Evolutionary conservation across 352 stramenopile species (phyloP).

Genomic region (Globisporangium spiculum): DNA sequence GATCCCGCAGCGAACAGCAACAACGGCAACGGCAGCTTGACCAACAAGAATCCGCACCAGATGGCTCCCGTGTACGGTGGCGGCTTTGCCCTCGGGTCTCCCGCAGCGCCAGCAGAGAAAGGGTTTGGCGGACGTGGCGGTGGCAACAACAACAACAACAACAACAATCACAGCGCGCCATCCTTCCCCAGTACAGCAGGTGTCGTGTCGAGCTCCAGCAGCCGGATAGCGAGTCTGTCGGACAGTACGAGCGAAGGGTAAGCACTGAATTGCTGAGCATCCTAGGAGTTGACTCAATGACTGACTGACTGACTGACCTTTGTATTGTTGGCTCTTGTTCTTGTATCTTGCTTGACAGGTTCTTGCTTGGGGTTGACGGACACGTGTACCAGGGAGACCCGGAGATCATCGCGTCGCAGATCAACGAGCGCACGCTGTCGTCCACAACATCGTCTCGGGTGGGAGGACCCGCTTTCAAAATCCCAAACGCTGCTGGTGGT

Average conservation of each 20-base stretch:
- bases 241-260: conserved; percentile 74
- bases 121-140: conserved; percentile 15
- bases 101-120: conserved; percentile 36
- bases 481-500: conserved; percentile 34
- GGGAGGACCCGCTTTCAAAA: conserved; percentile 31
- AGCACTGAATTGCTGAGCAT: background rate
- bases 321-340: conserved; percentile 2
- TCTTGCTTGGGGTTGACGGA: conserved; percentile 76
- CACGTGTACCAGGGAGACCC: conserved; percentile 80
- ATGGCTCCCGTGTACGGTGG: conserved; percentile 69
- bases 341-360: conserved; percentile 31
- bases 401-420: conserved; percentile 46
- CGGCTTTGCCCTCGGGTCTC: conserved; percentile 54
- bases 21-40: conserved; percentile 17
- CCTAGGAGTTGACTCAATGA: background rate
- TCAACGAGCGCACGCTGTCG: conserved; percentile 32
- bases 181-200: conserved; percentile 27
- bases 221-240: conserved; percentile 26
- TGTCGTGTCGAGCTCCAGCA: conserved; percentile 20
- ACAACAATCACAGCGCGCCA: conserved; percentile 35
- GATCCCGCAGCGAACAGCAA: conserved; percentile 25
- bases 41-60: conserved; percentile 66
- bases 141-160: conserved; percentile 42
- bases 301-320: conserved; percentile 1
- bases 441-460: conserved; percentile 23